Conservation (phyloP, 169 alveolate genomes). For the Babesia ovis region DNA sequence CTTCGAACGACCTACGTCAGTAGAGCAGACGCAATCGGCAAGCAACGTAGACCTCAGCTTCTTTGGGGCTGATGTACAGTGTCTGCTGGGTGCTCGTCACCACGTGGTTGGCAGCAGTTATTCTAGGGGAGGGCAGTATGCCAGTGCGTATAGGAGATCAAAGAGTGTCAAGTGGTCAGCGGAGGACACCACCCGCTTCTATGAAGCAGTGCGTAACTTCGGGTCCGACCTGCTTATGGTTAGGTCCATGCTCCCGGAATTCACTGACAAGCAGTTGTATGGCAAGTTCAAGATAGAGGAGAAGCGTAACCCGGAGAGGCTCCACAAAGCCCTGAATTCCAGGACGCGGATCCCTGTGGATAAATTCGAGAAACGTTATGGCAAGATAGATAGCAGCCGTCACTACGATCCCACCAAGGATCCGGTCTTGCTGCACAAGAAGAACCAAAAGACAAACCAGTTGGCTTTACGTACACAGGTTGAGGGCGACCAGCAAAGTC, state of each 20-base stretch:
- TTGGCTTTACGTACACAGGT: slow-evolving; percentile 16
- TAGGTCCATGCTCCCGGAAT: slow-evolving; percentile 72
- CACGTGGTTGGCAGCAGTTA: slow-evolving; percentile 47
- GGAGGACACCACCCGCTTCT: slow-evolving; percentile 73
- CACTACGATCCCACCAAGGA: slow-evolving; percentile 66
- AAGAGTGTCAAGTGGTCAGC: slow-evolving; percentile 73
- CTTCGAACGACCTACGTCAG: slow-evolving; percentile 27
- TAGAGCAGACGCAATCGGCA: slow-evolving; percentile 26
- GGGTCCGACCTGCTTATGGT: slow-evolving; percentile 78
- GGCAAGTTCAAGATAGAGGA: slow-evolving; percentile 77
- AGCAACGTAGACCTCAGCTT: slow-evolving; percentile 28
- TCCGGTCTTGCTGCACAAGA: slow-evolving; percentile 61
- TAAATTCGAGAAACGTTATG: slow-evolving; percentile 72
- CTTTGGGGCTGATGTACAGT: slow-evolving; percentile 42
- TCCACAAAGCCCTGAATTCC: slow-evolving; percentile 67
- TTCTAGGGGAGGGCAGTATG: slow-evolving; percentile 51
- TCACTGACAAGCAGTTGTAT: slow-evolving; percentile 73
- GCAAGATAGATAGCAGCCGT: slow-evolving; percentile 71
- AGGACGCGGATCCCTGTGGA: slow-evolving; percentile 67
- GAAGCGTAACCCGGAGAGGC: slow-evolving; percentile 65
- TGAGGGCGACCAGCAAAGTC: background rate
- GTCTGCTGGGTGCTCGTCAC: slow-evolving; percentile 29
- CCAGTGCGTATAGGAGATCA: slow-evolving; percentile 71
- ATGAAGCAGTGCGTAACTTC: slow-evolving; percentile 73
- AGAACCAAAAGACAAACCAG: slow-evolving; percentile 9